phyloP scores from a whole-genome alignment of 192 early-diverging fungal genomes.

The Linnemannia elongata region DNA sequence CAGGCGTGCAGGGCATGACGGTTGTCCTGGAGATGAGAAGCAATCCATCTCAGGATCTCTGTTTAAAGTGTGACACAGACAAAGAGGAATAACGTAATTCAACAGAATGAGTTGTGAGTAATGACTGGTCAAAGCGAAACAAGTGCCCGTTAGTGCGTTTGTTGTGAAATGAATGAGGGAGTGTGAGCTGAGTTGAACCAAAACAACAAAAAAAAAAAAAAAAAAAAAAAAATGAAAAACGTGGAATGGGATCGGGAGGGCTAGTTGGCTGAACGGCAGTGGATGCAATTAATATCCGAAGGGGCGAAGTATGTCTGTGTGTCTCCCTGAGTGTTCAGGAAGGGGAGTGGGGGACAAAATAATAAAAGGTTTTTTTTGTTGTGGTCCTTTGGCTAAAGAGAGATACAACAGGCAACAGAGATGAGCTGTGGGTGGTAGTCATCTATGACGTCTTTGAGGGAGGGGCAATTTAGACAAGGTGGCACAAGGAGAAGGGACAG shows the following conservation, averaged over 20 bases:
- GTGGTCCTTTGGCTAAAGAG: neutral
- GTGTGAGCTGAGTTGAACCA: conserved; percentile 13
- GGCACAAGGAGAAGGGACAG: neutral
- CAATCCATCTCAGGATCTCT: conserved; percentile 36
- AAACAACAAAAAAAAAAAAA: neutral
- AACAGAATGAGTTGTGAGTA: neutral
- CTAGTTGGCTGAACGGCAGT: conserved; percentile 1
- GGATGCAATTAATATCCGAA: conserved; percentile 9
- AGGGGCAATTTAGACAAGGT: neutral
- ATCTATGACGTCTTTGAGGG: neutral
- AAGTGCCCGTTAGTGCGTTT: neutral
- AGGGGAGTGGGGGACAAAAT: no score
- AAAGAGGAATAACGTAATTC: neutral
- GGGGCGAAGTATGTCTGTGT: neutral
- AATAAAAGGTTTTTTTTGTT: neutral
- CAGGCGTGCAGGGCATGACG: conserved; percentile 40
- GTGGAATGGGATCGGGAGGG: neutral
- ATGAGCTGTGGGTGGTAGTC: neutral
- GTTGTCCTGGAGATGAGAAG: conserved; percentile 22
- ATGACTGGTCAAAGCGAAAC: neutral
- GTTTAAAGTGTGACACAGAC: neutral
- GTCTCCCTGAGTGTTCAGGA: neutral
- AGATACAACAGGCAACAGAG: neutral
- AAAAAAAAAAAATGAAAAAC: conserved; percentile 8
- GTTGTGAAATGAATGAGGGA: neutral